Evolutionary conservation across 345 rosid species (phyloP), one percentile per base, ranked within the genome.

Genomic region (Nephelium lappaceum): DNA sequence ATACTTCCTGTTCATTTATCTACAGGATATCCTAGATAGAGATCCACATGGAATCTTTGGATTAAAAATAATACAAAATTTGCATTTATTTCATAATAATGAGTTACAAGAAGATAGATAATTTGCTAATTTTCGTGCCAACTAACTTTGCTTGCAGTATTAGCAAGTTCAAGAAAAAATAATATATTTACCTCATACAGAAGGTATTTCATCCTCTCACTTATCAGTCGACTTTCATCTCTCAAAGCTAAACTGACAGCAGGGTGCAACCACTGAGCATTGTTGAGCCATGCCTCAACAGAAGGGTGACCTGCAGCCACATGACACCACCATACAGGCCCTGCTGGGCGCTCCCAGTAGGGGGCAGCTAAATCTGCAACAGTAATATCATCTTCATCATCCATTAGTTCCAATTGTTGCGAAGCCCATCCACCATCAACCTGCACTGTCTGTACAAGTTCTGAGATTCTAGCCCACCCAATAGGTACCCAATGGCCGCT

Each of bases 321-420:
- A 83, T 96, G 98, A 55, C 99, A 96, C 99, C 99, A 96, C 99
- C 99, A 96, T 63, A 82, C 76, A 0, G 98, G 97, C 19, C 99
- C 99, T 0, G 87, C 97, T 1, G 97, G 97, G 8, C 88, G 85
- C 80, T 93, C 98, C 99, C 99, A 96, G 41, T 91, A 96, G 0
- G 99, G 98, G 69, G 97, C 91, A 5, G 97, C 99, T 90, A 96
- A 83, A 84, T 96, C 99, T 71, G 98, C 97, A 43, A 88, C 93
- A 1, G 94, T 89, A n/a, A 91, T 74, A 75, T 81, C 91, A 24
- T 87, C 89, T 83, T 88, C 95, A 6, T 85, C 88, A 81, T 88
- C 90, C 67, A 86, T 70, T 43, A 88, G 62, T 15, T 88, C 93
- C 31, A 87, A 67, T 25, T 78, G 86, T 78, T 88, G 86, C 1